Percentiles rank a stretch among this genome's conserved stretches.
These are phyloP conservation scores for Bryum argenteum DNA, from an alignment of 225 moss, liverwort and hornwort species.

Conservation along the genomic window DNA sequence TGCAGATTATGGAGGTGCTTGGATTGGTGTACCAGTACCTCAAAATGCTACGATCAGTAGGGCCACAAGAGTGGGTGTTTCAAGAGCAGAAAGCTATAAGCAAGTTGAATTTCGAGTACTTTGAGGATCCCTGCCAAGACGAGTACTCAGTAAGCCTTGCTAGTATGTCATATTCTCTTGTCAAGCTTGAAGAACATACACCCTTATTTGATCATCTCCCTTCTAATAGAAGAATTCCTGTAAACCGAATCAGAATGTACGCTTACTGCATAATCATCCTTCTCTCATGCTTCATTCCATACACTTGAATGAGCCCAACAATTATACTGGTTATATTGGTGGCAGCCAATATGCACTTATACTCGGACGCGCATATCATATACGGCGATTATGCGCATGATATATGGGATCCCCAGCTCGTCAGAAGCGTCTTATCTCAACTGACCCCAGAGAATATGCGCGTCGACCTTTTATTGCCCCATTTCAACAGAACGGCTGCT, in stretches of 20 bases:
- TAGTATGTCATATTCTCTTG: slow-evolving; percentile 50
- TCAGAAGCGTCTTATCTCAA: slow-evolving; percentile 37
- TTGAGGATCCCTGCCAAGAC: slow-evolving; percentile 52
- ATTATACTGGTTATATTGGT: slow-evolving; percentile 14
- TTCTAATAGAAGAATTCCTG: no score
- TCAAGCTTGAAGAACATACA: slow-evolving; percentile 19
- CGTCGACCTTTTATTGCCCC: slow-evolving; percentile 50
- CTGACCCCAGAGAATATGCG: slow-evolving; percentile 56
- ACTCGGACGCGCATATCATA: slow-evolving; percentile 47
- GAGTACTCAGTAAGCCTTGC: slow-evolving; percentile 58
- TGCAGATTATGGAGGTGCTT: slow-evolving; percentile 75
- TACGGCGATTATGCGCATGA: slow-evolving; percentile 65
- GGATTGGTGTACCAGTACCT: slow-evolving; percentile 66
- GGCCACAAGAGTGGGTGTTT: slow-evolving; percentile 66
- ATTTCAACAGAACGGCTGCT: slow-evolving; percentile 44
- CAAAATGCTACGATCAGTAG: slow-evolving; percentile 48
- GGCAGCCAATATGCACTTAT: slow-evolving; percentile 63
- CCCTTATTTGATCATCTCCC: neutral
- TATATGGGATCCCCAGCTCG: slow-evolving; percentile 47
- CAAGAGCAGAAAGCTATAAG: slow-evolving; percentile 56
- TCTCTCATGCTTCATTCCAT: no score
- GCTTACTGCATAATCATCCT: no score
- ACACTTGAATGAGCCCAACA: slow-evolving; percentile 1
- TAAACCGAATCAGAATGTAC: no score
- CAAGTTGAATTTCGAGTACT: slow-evolving; percentile 54